Percentiles rank a stretch among this genome's conserved stretches.
Evolutionary conservation across 305 asterid genomes (phyloP).

Genomic region (Andrographis paniculata): DNA sequence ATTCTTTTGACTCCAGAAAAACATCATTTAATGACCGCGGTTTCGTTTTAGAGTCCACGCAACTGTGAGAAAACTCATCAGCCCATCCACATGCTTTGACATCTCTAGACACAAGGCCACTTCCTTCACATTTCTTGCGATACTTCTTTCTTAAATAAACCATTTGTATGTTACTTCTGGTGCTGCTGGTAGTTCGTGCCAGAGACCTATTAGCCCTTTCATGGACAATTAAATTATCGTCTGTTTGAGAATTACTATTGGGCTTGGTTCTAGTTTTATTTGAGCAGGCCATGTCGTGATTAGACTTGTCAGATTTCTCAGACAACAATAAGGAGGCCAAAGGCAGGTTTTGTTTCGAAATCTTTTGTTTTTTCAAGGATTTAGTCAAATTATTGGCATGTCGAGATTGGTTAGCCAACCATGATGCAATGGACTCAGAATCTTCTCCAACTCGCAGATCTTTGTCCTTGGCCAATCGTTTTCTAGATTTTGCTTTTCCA

Average conservation of each 20-base stretch:
- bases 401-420: slow-evolving; percentile 82
- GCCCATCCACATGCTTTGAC: no score
- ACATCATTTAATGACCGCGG: slow-evolving; percentile 30
- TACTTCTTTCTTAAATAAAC: slow-evolving; percentile 69
- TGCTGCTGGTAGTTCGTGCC: no score
- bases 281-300: slow-evolving; percentile 26
- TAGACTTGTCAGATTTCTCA: slow-evolving; percentile 34
- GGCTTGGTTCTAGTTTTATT: slow-evolving; percentile 22
- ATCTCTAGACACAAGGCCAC: slow-evolving; percentile 23
- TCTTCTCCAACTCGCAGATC: no score
- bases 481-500: slow-evolving; percentile 36
- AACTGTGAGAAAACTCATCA: no score
- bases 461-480: slow-evolving; percentile 24
- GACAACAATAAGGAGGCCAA: slow-evolving; percentile 30
- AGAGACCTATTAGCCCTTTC: no score
- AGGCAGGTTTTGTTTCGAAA: slow-evolving; percentile 29
- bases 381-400: slow-evolving; percentile 56
- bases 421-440: slow-evolving; percentile 84
- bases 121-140: slow-evolving; percentile 31
- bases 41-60: slow-evolving; percentile 39
- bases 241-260: slow-evolving; percentile 32
- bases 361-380: slow-evolving; percentile 47
- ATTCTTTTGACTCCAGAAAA: slow-evolving; percentile 31
- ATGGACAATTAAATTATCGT: no score
- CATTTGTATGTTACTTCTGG: no score